These are phyloP conservation scores for Solanum appendiculatum DNA, from an alignment of 257 asterid genomes.

Conservation along the genomic window DNA sequence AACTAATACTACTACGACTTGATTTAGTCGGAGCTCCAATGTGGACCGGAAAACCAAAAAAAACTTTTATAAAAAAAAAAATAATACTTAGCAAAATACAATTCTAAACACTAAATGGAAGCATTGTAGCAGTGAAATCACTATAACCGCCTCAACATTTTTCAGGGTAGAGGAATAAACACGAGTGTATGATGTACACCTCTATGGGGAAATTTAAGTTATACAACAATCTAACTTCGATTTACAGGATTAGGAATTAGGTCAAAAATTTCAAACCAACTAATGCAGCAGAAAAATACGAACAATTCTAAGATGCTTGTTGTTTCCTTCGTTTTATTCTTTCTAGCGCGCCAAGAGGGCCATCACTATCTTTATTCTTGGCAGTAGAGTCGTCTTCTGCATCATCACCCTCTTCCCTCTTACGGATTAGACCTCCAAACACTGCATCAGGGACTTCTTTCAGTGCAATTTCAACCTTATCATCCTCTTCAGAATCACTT, in stretches of 20 bases:
- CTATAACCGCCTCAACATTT: background rate
- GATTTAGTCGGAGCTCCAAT: too few species aligned
- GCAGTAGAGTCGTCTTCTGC: conserved; percentile 14
- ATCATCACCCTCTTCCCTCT: conserved; percentile 39
- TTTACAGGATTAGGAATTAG: background rate
- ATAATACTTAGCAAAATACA: background rate
- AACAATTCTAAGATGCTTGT: background rate
- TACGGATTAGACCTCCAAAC: conserved; percentile 75
- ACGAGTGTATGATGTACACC: background rate
- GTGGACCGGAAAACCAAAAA: too few species aligned
- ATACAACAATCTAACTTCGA: background rate
- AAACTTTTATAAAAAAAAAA: too few species aligned
- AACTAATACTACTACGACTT: background rate
- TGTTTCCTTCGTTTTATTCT: too few species aligned
- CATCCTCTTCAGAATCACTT: conserved; percentile 77
- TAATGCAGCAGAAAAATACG: background rate
- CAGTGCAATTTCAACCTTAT: conserved; percentile 67
- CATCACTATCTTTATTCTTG: conserved; percentile 26
- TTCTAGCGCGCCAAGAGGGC: conserved; percentile 22
- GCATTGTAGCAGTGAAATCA: background rate
- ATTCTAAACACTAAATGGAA: background rate
- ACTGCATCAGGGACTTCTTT: conserved; percentile 85
- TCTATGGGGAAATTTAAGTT: background rate
- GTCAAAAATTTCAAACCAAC: background rate
- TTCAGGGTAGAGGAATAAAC: background rate